These are phyloP conservation scores for Rhododendron vialii DNA, from an alignment of 148 eudicot species.

Conservation along the genomic window DNA sequence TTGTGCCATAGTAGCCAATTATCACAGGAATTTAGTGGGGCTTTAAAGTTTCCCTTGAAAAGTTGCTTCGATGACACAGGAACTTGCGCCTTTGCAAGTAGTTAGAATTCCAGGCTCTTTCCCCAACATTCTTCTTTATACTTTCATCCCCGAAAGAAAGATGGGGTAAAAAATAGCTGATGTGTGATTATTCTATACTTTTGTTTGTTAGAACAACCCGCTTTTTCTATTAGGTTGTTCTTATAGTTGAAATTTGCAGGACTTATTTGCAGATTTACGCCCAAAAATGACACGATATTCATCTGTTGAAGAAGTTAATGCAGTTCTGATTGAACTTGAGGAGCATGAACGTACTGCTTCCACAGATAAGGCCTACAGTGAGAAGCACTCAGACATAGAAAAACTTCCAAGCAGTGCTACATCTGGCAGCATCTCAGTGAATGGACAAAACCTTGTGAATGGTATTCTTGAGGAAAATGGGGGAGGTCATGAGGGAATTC, in stretches of 20 bases:
- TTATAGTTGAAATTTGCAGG: slow-evolving; percentile 40
- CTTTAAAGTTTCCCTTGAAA: background rate
- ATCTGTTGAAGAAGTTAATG: slow-evolving; percentile 72
- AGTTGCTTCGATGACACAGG: background rate
- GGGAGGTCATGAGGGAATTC: slow-evolving; percentile 47
- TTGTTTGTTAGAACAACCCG: background rate
- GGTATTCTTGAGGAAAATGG: slow-evolving; percentile 67
- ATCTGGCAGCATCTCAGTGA: slow-evolving; percentile 33
- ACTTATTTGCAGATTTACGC: slow-evolving; percentile 85
- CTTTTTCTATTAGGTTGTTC: background rate
- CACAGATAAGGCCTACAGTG: slow-evolving; percentile 47
- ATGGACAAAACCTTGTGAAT: slow-evolving; percentile 50
- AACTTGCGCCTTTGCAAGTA: background rate
- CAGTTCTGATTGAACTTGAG: slow-evolving; percentile 74
- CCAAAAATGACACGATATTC: slow-evolving; percentile 87
- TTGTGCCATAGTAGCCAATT: background rate
- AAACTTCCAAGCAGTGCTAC: slow-evolving; percentile 44
- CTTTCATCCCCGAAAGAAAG: background rate
- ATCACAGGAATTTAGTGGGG: background rate
- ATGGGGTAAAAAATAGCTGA: background rate
- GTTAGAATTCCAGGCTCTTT: background rate
- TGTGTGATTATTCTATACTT: background rate
- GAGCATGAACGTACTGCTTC: slow-evolving; percentile 63
- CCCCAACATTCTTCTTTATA: background rate
- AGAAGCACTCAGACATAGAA: slow-evolving; percentile 52